Conservation (phyloP, 768 basidiomycete species). For the Tricholoma sp. region DNA sequence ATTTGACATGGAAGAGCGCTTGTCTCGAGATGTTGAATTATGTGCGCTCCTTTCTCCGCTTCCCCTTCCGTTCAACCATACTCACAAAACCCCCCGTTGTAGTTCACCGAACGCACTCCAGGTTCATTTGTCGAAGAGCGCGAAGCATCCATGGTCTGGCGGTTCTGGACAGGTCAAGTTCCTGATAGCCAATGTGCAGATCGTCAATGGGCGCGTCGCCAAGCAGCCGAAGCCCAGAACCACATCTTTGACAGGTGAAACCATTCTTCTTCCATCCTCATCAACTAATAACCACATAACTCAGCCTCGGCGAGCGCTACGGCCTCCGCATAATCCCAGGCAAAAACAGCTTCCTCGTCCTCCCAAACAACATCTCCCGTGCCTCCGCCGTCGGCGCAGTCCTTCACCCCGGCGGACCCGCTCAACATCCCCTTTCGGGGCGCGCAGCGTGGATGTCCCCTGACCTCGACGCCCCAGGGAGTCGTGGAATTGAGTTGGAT, state of each 20-base stretch:
- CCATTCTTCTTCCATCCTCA: not conserved
- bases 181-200: slow-evolving; percentile 41
- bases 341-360: slow-evolving; percentile 71
- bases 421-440: slow-evolving; percentile 29
- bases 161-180: slow-evolving; percentile 62
- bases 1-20: slow-evolving; percentile 74
- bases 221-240: slow-evolving; percentile 89
- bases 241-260: slow-evolving; percentile 76
- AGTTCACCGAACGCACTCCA: slow-evolving; percentile 89
- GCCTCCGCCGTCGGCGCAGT: slow-evolving; percentile 83
- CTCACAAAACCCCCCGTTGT: not conserved
- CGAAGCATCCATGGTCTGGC: slow-evolving; percentile 78
- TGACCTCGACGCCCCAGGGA: slow-evolving; percentile 16
- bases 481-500: slow-evolving; percentile 39
- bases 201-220: slow-evolving; percentile 76
- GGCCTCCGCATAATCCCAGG: slow-evolving; percentile 82
- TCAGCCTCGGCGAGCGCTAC: slow-evolving; percentile 74
- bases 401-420: slow-evolving; percentile 57
- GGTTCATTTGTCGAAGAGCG: slow-evolving; percentile 83
- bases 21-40: slow-evolving; percentile 84
- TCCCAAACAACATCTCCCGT: slow-evolving; percentile 79
- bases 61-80: not conserved
- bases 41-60: slow-evolving; percentile 39
- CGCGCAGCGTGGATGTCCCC: slow-evolving; percentile 35
- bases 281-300: not conserved